Conservation (phyloP, 805 yeast genomes). For the Candida nanaspora region DNA sequence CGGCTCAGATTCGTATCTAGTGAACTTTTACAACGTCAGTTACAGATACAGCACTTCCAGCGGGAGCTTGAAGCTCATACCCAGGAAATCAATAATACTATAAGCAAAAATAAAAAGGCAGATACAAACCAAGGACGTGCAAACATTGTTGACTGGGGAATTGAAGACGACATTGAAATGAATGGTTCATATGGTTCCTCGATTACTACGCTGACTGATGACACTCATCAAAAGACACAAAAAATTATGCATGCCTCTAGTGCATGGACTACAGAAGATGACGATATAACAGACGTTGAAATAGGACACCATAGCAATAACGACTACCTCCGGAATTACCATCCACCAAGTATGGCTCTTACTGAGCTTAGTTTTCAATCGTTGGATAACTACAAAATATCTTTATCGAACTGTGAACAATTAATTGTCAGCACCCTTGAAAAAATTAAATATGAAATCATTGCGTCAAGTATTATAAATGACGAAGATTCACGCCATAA, state of each 20-base stretch:
- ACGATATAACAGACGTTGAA: background rate
- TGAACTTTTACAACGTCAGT: background rate
- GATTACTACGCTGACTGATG: background rate
- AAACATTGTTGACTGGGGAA: constrained; percentile 15
- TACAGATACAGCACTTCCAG: background rate
- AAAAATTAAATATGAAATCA: constrained; percentile 19
- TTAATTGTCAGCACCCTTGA: constrained; percentile 10
- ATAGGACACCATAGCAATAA: background rate
- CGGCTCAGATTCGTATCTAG: background rate
- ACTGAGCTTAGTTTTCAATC: background rate
- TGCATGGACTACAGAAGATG: background rate
- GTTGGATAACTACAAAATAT: background rate
- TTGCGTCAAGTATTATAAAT: constrained; percentile 16
- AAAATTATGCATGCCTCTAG: background rate
- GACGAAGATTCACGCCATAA: constrained; percentile 2
- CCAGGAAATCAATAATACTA: background rate
- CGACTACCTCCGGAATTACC: background rate
- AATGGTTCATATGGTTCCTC: background rate
- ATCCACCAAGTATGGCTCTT: background rate
- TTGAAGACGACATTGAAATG: constrained; percentile 9
- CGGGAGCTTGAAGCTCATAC: background rate
- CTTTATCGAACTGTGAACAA: background rate
- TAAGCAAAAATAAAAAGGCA: background rate
- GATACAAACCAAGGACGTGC: background rate
- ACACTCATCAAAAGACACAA: background rate